These are phyloP conservation scores for Arctostaphylos glauca DNA, from an alignment of 148 eudicot species.

Conservation along the genomic window DNA sequence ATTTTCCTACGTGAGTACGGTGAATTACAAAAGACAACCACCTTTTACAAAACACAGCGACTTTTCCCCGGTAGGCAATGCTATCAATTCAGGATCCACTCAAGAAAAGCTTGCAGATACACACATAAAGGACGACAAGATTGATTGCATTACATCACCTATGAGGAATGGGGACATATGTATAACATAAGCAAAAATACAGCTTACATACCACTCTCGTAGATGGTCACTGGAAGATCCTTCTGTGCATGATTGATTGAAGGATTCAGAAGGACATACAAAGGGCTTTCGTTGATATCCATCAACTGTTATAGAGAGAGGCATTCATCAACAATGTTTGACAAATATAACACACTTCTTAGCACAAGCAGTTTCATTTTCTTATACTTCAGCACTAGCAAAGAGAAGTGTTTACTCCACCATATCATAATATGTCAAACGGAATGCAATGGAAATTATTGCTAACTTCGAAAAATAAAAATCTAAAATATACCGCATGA, in stretches of 20 bases:
- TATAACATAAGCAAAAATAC: neutral
- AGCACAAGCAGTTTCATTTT: neutral
- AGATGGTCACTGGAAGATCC: constrained; percentile 74
- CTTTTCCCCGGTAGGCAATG: neutral
- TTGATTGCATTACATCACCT: neutral
- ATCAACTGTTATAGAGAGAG: constrained; percentile 47
- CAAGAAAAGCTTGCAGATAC: neutral
- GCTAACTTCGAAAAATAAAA: neutral
- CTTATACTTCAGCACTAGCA: neutral
- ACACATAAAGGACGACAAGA: neutral
- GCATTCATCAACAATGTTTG: constrained; percentile 1
- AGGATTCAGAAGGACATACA: constrained; percentile 77
- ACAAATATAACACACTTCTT: neutral
- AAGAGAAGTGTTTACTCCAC: neutral
- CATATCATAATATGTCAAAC: neutral
- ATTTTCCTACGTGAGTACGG: neutral
- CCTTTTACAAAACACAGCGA: neutral
- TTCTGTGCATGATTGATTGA: constrained; percentile 73
- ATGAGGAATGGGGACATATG: no score
- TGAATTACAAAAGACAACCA: neutral
- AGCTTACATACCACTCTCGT: constrained; percentile 65
- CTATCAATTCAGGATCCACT: neutral
- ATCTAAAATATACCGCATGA: neutral
- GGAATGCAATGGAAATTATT: neutral
- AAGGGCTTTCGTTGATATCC: constrained; percentile 85